phyloP scores from a whole-genome alignment of 176 grass and related monocot genomes.

The Aechmea fasciata region DNA sequence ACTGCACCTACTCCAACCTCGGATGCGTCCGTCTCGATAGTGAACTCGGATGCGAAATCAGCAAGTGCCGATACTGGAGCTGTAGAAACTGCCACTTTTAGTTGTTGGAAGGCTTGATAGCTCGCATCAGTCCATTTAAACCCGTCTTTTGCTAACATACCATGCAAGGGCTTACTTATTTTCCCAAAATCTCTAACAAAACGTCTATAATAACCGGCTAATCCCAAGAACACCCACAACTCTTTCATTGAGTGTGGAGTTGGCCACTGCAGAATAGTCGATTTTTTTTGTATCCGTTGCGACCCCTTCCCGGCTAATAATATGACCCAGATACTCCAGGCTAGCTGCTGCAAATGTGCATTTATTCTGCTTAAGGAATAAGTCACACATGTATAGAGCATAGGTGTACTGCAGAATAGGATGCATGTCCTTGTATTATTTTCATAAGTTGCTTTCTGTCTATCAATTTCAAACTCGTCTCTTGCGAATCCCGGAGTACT shows the following conservation, averaged over 20 bases:
- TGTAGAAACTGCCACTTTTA: not conserved
- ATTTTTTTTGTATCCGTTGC: not conserved
- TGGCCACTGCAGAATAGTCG: not conserved
- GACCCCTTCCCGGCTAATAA: not conserved
- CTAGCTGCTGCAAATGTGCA: not conserved
- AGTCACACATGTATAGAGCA: too few relatives aligned
- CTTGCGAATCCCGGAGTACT: too few relatives aligned
- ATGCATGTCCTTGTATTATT: too few relatives aligned
- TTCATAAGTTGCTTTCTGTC: too few relatives aligned
- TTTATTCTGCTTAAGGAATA: not conserved
- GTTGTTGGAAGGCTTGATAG: not conserved
- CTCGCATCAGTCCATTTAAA: not conserved
- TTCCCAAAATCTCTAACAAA: not conserved
- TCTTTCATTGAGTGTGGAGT: not conserved
- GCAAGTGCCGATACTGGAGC: not conserved
- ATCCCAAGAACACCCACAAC: not conserved
- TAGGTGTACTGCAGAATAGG: too few relatives aligned
- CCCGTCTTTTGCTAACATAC: not conserved
- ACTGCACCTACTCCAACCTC: not conserved
- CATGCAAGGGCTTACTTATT: not conserved
- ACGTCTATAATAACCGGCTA: not conserved
- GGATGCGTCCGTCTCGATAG: not conserved
- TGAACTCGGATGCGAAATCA: not conserved
- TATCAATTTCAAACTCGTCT: too few relatives aligned
- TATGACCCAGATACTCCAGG: conserved; percentile 3